A percentile compares a stretch with the other conserved stretches of the same genome.
Conservation (phyloP, 345 rosid species). For the Xanthoceras sorbifolium region DNA sequence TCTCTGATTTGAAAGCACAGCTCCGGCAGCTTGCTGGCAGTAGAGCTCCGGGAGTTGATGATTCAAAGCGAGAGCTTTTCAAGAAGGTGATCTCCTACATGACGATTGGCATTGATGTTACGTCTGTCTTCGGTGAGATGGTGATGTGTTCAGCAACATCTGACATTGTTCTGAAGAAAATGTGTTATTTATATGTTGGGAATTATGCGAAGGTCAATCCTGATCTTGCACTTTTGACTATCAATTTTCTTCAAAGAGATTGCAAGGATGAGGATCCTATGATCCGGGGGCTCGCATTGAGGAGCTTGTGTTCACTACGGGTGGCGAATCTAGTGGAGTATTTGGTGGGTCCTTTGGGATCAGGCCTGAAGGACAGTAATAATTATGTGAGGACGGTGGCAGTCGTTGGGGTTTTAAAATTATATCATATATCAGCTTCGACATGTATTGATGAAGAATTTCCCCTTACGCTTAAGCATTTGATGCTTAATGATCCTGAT, state of each 20-base stretch:
- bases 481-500: conserved; percentile 85
- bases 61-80: conserved; percentile 91
- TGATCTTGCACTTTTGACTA: conserved; percentile 86
- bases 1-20: conserved; percentile 85
- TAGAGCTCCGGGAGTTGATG: conserved; percentile 90
- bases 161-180: conserved; percentile 97
- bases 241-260: conserved; percentile 96
- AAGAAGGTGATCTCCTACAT: conserved; percentile 94
- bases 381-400: conserved; percentile 91
- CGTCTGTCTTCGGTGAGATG: conserved; percentile 95
- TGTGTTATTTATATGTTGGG: conserved; percentile 96
- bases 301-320: conserved; percentile 87
- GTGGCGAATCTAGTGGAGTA: conserved; percentile 94
- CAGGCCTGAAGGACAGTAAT: conserved; percentile 79
- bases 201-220: conserved; percentile 97
- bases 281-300: conserved; percentile 92
- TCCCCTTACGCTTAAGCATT: conserved; percentile 72
- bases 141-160: conserved; percentile 99
- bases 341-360: conserved; percentile 89
- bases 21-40: conserved; percentile 98
- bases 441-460: conserved; percentile 90
- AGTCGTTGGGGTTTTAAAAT: conserved; percentile 83
- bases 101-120: conserved; percentile 94
- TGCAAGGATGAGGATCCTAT: conserved; percentile 96
- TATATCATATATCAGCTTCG: conserved; percentile 84